Evolutionary conservation across 2,329 filamentous ascomycete species (phyloP).

Genomic region (Monosporascus sp.): DNA sequence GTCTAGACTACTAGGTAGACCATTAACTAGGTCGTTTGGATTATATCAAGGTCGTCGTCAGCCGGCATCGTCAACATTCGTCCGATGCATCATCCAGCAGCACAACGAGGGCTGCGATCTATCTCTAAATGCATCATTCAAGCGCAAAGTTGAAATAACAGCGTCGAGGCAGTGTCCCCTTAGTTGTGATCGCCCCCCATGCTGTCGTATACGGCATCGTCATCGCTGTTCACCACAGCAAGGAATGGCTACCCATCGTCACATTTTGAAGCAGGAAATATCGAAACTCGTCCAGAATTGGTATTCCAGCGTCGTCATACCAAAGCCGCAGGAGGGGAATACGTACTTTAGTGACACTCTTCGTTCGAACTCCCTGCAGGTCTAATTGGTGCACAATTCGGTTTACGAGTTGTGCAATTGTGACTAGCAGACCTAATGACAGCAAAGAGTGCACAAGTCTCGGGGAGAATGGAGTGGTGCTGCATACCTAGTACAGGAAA

Average conservation of each 20-base stretch:
- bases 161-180: neutral
- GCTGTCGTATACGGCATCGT: neutral
- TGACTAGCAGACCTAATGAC: neutral
- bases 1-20: too few species aligned
- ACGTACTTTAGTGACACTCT: neutral
- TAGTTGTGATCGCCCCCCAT: neutral
- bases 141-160: neutral
- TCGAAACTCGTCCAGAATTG: neutral
- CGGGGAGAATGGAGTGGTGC: neutral
- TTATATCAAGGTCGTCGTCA: too few species aligned
- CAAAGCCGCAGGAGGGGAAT: neutral
- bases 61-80: too few species aligned
- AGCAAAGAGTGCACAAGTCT: neutral
- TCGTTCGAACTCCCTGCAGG: neutral
- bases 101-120: too few species aligned
- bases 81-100: too few species aligned
- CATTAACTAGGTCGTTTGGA: too few species aligned
- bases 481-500: neutral
- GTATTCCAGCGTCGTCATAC: neutral
- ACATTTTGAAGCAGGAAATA: neutral
- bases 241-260: neutral
- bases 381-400: neutral
- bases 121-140: too few species aligned
- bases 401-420: neutral
- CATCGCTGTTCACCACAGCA: neutral